Percentiles rank a stretch among this genome's conserved stretches.
phyloP scores from a whole-genome alignment of 1,139 yeast species.

The Yamadazyma membranifaciens region DNA sequence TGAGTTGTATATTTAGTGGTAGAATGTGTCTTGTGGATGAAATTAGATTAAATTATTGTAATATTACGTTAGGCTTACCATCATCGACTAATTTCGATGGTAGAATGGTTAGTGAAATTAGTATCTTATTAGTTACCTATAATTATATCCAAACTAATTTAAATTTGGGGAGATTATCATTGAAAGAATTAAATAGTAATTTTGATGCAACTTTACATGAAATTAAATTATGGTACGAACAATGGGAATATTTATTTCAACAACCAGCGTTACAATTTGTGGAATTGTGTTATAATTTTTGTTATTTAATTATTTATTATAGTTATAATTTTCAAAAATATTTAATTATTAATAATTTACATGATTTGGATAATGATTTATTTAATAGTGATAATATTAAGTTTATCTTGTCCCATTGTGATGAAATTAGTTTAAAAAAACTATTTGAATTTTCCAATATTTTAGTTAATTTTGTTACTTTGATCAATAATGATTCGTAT shows the following conservation, averaged over 20 bases:
- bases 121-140: slow-evolving; percentile 61
- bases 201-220: slow-evolving; percentile 31
- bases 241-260: slow-evolving; percentile 69
- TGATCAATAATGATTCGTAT: slow-evolving; percentile 56
- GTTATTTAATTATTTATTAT: slow-evolving; percentile 49
- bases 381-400: slow-evolving; percentile 26
- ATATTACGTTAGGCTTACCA: slow-evolving; percentile 58
- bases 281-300: slow-evolving; percentile 69
- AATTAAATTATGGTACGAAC: slow-evolving; percentile 60
- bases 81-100: slow-evolving; percentile 80
- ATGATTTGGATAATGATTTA: slow-evolving; percentile 12
- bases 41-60: slow-evolving; percentile 59
- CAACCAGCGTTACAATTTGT: slow-evolving; percentile 79
- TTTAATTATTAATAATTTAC: slow-evolving; percentile 10
- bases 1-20: slow-evolving; percentile 69
- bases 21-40: slow-evolving; percentile 74
- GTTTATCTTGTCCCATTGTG: slow-evolving; percentile 22
- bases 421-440: slow-evolving; percentile 20
- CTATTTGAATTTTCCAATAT: slow-evolving; percentile 37
- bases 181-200: slow-evolving; percentile 22
- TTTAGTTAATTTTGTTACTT: slow-evolving; percentile 38
- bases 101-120: slow-evolving; percentile 77
- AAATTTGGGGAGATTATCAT: slow-evolving; percentile 20
- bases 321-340: slow-evolving; percentile 28
- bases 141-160: slow-evolving; percentile 51